Conservation (phyloP, 2,329 filamentous ascomycete genomes). For the Pochonia chlamydosporia region DNA sequence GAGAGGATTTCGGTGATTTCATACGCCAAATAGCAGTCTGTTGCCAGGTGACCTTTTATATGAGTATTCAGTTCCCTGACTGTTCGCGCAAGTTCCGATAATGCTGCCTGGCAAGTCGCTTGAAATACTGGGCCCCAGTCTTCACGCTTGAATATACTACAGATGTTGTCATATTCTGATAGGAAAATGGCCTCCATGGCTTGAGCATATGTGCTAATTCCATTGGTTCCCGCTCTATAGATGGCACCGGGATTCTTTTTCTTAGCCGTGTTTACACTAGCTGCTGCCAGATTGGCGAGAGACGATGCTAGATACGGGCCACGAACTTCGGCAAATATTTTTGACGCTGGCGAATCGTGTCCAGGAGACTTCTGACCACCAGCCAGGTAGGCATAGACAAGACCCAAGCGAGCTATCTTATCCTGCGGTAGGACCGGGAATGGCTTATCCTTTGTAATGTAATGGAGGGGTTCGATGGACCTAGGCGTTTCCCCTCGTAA, state of each 20-base stretch:
- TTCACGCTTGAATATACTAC: slow-evolving; percentile 76
- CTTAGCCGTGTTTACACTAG: slow-evolving; percentile 77
- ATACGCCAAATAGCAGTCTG: slow-evolving; percentile 91
- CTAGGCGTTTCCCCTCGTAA: slow-evolving; percentile 70
- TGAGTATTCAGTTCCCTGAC: slow-evolving; percentile 84
- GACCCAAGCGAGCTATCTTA: slow-evolving; percentile 65
- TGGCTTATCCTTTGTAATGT: slow-evolving; percentile 79
- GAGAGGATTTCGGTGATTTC: slow-evolving; percentile 91
- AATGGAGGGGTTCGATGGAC: slow-evolving; percentile 83
- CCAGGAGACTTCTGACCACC: slow-evolving; percentile 48
- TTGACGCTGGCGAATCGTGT: slow-evolving; percentile 65
- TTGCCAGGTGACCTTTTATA: slow-evolving; percentile 78
- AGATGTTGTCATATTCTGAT: slow-evolving; percentile 87
- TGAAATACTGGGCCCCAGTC: slow-evolving; percentile 79
- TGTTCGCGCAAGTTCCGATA: slow-evolving; percentile 80
- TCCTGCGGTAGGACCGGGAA: slow-evolving; percentile 79
- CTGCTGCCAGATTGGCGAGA: slow-evolving; percentile 79
- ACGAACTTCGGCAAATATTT: slow-evolving; percentile 79
- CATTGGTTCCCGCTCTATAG: slow-evolving; percentile 84
- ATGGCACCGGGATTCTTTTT: slow-evolving; percentile 76
- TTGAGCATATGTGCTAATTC: slow-evolving; percentile 82
- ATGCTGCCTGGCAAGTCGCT: slow-evolving; percentile 68
- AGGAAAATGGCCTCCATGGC: slow-evolving; percentile 82
- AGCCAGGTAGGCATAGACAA: slow-evolving; percentile 74
- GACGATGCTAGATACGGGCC: slow-evolving; percentile 81